Conservation (phyloP, 2,329 filamentous ascomycete species). For the Apiospora koreana region DNA sequence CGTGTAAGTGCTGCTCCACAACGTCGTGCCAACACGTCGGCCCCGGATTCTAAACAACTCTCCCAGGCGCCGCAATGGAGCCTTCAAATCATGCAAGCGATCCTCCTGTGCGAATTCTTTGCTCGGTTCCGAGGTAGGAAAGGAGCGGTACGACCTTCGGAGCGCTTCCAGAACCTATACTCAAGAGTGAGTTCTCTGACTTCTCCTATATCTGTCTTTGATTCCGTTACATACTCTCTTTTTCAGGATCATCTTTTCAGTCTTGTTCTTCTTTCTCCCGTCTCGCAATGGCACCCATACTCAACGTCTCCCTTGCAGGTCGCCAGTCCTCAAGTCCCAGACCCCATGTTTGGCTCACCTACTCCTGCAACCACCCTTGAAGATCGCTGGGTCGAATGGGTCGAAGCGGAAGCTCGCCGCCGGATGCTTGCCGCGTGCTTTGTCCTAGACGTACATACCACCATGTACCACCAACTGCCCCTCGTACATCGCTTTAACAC, state of each 20-base stretch:
- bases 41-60: conserved; percentile 2
- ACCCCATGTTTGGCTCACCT: conserved; percentile 15
- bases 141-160: conserved; percentile 48
- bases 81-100: conserved; percentile 52
- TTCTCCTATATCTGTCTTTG: conserved; percentile 33
- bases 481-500: conserved; percentile 36
- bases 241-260: conserved; percentile 35
- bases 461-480: conserved; percentile 55
- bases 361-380: conserved; percentile 25
- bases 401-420: conserved; percentile 52
- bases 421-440: conserved; percentile 59
- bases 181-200: conserved; percentile 51
- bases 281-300: conserved; percentile 32
- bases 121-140: conserved; percentile 55
- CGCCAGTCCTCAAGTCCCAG: conserved; percentile 33
- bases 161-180: conserved; percentile 51
- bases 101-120: conserved; percentile 57
- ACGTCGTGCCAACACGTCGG: not conserved
- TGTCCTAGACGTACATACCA: conserved; percentile 56
- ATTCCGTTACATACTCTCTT: conserved; percentile 32
- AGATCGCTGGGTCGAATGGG: conserved; percentile 53
- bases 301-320: conserved; percentile 42
- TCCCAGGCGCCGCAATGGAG: conserved; percentile 49
- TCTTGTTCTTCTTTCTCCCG: conserved; percentile 33
- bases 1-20: conserved; percentile 43